Evolutionary conservation across 495 filamentous ascomycete species (phyloP), one percentile per base, ranked within the genome.

Genomic region (Bathelium albidoporum): DNA sequence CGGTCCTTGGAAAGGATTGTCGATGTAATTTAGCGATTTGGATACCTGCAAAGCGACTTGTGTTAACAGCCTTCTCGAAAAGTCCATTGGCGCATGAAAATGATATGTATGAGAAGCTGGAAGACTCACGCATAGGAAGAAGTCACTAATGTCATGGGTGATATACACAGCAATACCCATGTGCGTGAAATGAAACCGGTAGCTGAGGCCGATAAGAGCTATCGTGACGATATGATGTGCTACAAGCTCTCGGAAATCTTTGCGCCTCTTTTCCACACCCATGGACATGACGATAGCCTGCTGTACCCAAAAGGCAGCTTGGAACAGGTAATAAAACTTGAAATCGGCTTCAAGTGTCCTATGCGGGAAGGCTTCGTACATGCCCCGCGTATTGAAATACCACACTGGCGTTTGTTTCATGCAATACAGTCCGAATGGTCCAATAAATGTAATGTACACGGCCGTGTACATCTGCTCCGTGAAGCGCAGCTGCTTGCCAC

Each of bases 381-480:
- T 95, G 64, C 83, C 91, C 34, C 75, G 79, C 7, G 89, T 95
- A 76, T 95, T 91, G 82, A 97, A 98, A 73, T 96, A 97, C 94
- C 94, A 98, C n/a, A 98, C 83, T 12, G 91, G 87, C 29, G 83
- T 80, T 67, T 80, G 87, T 20, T 58, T 58, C 95, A 98, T 97
- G 63, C 97, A 89, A 68, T 88, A 98, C 73, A 97, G 75, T 49
- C 94, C 94, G 52, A 84, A 85, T 0, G 95, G 94, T 4, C 91
- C 90, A 62, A 95, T 85, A 60, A 96, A 70, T 11, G 75, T 84
- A 71, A 97, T 97, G 79, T 98, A 98, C 32, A 97, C 79, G n/a
- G 91, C 94, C 1, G 93, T 97, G 78, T 98, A 98, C 67, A 89
- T 83, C 75, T 98, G 94, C 75, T 98, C 94, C 90, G 97, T 95